phyloP scores from a whole-genome alignment of 768 basidiomycete genomes.

The Dacryopinax primogenitus region DNA sequence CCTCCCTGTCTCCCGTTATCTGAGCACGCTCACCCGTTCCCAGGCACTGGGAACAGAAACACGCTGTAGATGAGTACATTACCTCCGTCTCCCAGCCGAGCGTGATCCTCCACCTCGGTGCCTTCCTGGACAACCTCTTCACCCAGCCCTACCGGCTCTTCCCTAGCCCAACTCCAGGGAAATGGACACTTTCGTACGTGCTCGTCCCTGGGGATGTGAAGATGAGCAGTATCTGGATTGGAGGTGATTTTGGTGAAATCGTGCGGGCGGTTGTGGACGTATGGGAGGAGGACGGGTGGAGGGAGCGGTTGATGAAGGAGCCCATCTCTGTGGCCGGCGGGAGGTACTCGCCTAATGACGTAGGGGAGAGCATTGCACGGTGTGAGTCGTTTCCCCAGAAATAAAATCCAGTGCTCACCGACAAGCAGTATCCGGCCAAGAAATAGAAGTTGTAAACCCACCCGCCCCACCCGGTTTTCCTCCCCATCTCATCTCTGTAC shows the following conservation, averaged over 20 bases:
- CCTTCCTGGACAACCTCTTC: constrained; percentile 6
- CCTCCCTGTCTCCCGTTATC: background rate
- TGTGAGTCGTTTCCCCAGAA: constrained; percentile 11
- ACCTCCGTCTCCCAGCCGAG: background rate
- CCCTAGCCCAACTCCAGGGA: background rate
- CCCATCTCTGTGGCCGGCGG: background rate
- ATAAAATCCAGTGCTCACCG: background rate
- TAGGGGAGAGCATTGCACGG: background rate
- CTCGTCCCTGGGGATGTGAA: background rate
- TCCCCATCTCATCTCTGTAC: background rate
- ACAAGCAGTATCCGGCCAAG: background rate
- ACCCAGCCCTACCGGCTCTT: background rate
- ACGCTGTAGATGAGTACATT: background rate
- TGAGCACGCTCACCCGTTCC: background rate
- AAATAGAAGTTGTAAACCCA: background rate
- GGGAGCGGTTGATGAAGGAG: constrained; percentile 11
- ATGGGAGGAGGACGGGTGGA: constrained; percentile 11
- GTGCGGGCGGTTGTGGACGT: background rate
- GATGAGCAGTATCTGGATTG: constrained; percentile 9
- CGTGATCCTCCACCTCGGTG: background rate
- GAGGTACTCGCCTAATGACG: background rate
- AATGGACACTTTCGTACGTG: background rate
- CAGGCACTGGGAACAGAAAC: background rate
- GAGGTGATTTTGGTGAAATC: background rate
- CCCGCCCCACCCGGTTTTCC: background rate